Conservation (phyloP, 345 rosid species). For the Melastoma malabathricum region DNA sequence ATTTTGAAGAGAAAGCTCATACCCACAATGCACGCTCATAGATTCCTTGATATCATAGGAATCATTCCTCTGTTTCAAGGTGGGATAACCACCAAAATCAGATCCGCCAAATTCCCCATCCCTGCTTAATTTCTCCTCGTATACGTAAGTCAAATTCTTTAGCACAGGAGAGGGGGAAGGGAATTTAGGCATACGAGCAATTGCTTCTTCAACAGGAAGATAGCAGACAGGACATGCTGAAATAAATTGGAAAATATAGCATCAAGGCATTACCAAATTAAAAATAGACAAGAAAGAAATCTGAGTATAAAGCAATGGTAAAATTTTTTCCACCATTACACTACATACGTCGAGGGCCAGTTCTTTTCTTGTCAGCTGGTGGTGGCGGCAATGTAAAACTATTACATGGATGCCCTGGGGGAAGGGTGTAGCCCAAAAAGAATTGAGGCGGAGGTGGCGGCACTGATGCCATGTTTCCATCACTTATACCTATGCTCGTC, state of each 20-base stretch:
- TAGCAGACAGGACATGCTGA: constrained; percentile 99
- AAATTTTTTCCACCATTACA: too few relatives aligned
- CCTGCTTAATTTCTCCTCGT: constrained; percentile 47
- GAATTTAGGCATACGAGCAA: constrained; percentile 68
- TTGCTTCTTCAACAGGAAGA: constrained; percentile 89
- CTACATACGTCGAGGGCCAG: constrained; percentile 91
- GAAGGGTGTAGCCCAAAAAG: constrained; percentile 87
- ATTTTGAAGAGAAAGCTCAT: constrained; percentile 15
- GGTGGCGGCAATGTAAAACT: constrained; percentile 90
- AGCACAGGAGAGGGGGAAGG: constrained; percentile 78
- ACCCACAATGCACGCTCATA: constrained; percentile 93
- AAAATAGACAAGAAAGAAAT: neutral
- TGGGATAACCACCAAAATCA: constrained; percentile 93
- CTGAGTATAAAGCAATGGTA: too few relatives aligned
- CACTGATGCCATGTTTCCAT: constrained; percentile 4
- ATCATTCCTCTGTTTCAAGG: constrained; percentile 64
- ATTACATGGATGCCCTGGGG: constrained; percentile 89
- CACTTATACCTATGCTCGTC: constrained; percentile 3
- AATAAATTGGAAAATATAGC: neutral
- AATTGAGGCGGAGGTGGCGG: constrained; percentile 58
- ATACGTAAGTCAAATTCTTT: constrained; percentile 56
- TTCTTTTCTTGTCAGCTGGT: constrained; percentile 84
- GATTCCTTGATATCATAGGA: constrained; percentile 73
- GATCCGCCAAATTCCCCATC: constrained; percentile 89
- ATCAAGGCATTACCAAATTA: neutral